phyloP scores from a whole-genome alignment of 2,329 filamentous ascomycete genomes.

The Xylariales sp. region DNA sequence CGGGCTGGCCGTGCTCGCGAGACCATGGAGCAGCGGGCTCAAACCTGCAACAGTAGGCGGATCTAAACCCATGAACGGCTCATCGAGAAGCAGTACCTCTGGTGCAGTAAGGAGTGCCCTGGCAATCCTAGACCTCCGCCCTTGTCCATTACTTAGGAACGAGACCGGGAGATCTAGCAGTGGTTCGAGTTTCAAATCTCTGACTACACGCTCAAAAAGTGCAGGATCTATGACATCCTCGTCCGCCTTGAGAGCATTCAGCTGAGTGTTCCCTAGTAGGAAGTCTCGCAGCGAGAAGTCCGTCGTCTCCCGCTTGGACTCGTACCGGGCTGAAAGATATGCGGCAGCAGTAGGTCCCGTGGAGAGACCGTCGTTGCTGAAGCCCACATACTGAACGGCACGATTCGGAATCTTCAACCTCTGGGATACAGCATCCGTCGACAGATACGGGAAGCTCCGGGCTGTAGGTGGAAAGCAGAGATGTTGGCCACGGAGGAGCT shows the following conservation, averaged over 20 bases:
- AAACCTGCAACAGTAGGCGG: constrained; percentile 72
- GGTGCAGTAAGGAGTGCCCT: constrained; percentile 76
- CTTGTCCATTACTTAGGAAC: constrained; percentile 92
- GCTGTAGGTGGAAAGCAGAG: constrained; percentile 72
- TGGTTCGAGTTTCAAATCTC: constrained; percentile 62
- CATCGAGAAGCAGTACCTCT: constrained; percentile 80
- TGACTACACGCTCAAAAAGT: constrained; percentile 59
- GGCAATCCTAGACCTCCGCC: constrained; percentile 79
- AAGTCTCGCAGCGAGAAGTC: constrained; percentile 85
- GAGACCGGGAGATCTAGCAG: constrained; percentile 79
- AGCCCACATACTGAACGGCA: constrained; percentile 87
- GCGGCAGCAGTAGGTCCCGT: constrained; percentile 61
- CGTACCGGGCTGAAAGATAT: constrained; percentile 86
- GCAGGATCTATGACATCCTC: constrained; percentile 43
- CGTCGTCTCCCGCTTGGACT: constrained; percentile 78
- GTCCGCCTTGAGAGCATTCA: constrained; percentile 65
- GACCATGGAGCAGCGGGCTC: constrained; percentile 62
- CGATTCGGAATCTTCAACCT: constrained; percentile 54
- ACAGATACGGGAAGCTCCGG: constrained; percentile 74
- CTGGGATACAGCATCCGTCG: constrained; percentile 53
- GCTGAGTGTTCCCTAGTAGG: constrained; percentile 72
- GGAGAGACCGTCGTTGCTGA: constrained; percentile 66
- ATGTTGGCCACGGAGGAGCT: constrained; percentile 71
- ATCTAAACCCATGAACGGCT: constrained; percentile 95
- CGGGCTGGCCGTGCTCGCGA: constrained; percentile 65